These are phyloP conservation scores for Ceratobasidium sp. DNA, from an alignment of 1,284 basidiomycete species.

Conservation along the genomic window DNA sequence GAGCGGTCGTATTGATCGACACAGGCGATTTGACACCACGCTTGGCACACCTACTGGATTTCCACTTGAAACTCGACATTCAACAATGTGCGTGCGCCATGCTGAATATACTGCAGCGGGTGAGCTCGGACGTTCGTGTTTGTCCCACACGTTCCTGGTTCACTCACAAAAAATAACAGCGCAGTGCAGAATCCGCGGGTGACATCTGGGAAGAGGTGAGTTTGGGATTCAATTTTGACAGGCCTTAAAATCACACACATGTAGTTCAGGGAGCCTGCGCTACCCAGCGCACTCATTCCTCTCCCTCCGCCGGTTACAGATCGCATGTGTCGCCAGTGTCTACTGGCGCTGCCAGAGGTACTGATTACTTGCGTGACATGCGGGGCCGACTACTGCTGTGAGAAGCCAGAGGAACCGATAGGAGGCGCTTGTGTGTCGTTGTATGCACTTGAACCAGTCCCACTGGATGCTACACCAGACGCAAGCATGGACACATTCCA, in stretches of 20 bases:
- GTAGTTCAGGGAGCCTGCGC: neutral
- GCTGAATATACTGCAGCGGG: neutral
- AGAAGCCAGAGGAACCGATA: neutral
- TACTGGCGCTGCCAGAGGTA: neutral
- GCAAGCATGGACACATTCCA: neutral
- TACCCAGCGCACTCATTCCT: neutral
- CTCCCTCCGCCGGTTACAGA: neutral
- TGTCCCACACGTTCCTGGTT: neutral
- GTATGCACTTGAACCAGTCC: neutral
- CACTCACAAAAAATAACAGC: too few species aligned
- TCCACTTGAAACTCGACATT: neutral
- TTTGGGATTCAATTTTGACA: neutral
- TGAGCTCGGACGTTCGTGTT: neutral
- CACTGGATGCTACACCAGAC: neutral
- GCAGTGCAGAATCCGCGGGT: too few species aligned
- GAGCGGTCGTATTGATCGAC: neutral
- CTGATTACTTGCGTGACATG: neutral
- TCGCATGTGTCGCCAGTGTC: neutral
- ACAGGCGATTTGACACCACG: neutral
- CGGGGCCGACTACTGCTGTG: neutral
- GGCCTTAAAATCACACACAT: neutral
- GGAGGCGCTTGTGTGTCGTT: neutral
- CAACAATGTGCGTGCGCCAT: neutral
- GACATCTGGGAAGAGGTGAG: conserved; percentile 1
- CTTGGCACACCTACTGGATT: neutral